phyloP scores from a whole-genome alignment of 177 flowering plant species.

The Vitis hybrid region DNA sequence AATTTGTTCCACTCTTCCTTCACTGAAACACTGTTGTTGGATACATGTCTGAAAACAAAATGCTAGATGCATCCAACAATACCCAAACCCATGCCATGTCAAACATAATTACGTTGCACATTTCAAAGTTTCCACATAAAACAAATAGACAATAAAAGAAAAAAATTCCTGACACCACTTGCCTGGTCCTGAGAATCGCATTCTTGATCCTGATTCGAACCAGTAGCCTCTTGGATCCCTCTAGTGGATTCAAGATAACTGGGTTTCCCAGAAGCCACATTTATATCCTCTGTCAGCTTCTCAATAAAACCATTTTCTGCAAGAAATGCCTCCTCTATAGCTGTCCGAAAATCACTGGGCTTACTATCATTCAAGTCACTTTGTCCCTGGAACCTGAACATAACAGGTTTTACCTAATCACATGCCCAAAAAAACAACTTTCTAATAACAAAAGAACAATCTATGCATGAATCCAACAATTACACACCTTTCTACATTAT shows the following conservation, averaged over 20 bases:
- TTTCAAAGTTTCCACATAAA: neutral
- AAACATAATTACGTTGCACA: too few species aligned
- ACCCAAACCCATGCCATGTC: too few species aligned
- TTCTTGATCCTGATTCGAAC: slow-evolving; percentile 60
- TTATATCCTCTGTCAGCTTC: slow-evolving; percentile 39
- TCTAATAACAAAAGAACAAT: neutral
- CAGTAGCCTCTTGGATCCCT: slow-evolving; percentile 58
- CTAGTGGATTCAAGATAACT: slow-evolving; percentile 29
- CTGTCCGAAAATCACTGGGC: slow-evolving; percentile 65
- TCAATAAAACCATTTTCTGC: slow-evolving; percentile 75
- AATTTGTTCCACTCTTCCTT: too few species aligned
- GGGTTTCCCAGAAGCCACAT: slow-evolving; percentile 38
- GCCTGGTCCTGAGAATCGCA: slow-evolving; percentile 48
- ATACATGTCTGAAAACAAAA: too few species aligned
- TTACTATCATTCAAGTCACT: slow-evolving; percentile 55
- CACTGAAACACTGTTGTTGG: too few species aligned
- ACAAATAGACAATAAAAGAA: neutral
- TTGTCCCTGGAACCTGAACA: slow-evolving; percentile 66
- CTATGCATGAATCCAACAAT: neutral
- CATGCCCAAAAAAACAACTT: neutral
- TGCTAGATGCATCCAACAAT: too few species aligned
- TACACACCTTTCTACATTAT: slow-evolving; percentile 75
- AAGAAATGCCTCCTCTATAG: slow-evolving; percentile 87
- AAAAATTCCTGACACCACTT: slow-evolving; percentile 20
- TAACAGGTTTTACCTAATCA: slow-evolving; percentile 7